Evolutionary conservation across 805 yeast genomes (phyloP).

Genomic region (Hanseniaspora vineae): DNA sequence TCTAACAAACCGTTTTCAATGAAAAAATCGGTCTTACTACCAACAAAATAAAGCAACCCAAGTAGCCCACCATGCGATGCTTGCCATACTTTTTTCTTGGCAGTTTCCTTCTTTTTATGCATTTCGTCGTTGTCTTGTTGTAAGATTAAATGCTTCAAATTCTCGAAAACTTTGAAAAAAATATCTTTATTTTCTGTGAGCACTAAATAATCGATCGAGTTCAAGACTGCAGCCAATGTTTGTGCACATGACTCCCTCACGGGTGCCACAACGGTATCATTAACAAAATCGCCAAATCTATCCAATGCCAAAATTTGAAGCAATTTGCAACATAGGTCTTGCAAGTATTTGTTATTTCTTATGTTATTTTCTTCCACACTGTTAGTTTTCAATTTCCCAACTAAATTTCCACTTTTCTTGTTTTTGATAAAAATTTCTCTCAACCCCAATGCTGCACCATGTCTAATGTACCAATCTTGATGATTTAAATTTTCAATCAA

Average conservation of each 20-base stretch:
- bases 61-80: constrained; percentile 97
- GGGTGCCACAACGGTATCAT: constrained; percentile 97
- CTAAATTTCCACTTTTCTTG: constrained; percentile 69
- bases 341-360: constrained; percentile 58
- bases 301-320: constrained; percentile 84
- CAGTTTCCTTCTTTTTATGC: not conserved
- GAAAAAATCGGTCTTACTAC: constrained; percentile 73
- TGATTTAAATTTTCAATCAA: constrained; percentile 67
- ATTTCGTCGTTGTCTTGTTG: constrained; percentile 36
- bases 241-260: constrained; percentile 96
- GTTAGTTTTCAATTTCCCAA: constrained; percentile 66
- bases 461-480: constrained; percentile 89
- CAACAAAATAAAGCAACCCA: constrained; percentile 83
- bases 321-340: constrained; percentile 77
- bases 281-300: constrained; percentile 91
- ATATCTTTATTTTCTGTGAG: not conserved
- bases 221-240: constrained; percentile 73
- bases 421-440: constrained; percentile 53
- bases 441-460: constrained; percentile 88
- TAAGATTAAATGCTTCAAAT: constrained; percentile 54
- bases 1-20: constrained; percentile 44
- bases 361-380: constrained; percentile 46
- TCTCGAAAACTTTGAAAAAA: constrained; percentile 38
- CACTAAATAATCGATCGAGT: constrained; percentile 53
- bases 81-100: constrained; percentile 62